Evolutionary conservation across 1,284 basidiomycete species (phyloP), one percentile per base, ranked within the genome.

Genomic region (Sporisorium graminicola): DNA sequence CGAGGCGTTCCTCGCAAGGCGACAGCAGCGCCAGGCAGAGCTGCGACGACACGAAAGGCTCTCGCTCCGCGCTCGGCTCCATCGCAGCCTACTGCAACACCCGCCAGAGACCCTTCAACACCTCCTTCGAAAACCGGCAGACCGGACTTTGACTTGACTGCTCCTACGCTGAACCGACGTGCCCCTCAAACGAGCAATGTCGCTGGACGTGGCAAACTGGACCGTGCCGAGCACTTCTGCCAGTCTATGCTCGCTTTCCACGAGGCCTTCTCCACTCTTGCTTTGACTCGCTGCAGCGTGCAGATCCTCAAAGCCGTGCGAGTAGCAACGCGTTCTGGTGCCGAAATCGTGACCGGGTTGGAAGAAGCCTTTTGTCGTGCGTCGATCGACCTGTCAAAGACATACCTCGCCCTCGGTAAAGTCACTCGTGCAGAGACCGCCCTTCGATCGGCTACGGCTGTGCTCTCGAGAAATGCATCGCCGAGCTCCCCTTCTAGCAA

Each of bases 251-350:
- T 78, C 40, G 57, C 56, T 7, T 60, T 65, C 24, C 67, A 65
- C 33, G 78, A 78, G 50, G 63, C 73, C 13, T 67, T 78, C 43
- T 62, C 65, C 3, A 61, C 77, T 6, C 66, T 66, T 18, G 72
- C 78, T 12, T 49, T 78, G 26, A 66, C 71, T 29, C 70, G 55
- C 13, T 65, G 66, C 37, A 68, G 67, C 44, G 64, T 80, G 14
- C 64, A 78, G 20, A 58, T 81, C 14, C 59, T 78, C 51, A 77
- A 74, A 53, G 55, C 60, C 3, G 53, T 78, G n/a, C 64, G 72
- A 13, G 63, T 67, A 16, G 54, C 72, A 20, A 60, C 51, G 26
- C 69, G 63, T 26, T 47, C 40, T 3, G 50, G 29, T 29, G 50
- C 18, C n/a, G 63, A 69, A 20, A 49, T 52, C 5, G 22, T 27